Conservation (phyloP, 345 rosid genomes). For the Rhizophora mangle region DNA sequence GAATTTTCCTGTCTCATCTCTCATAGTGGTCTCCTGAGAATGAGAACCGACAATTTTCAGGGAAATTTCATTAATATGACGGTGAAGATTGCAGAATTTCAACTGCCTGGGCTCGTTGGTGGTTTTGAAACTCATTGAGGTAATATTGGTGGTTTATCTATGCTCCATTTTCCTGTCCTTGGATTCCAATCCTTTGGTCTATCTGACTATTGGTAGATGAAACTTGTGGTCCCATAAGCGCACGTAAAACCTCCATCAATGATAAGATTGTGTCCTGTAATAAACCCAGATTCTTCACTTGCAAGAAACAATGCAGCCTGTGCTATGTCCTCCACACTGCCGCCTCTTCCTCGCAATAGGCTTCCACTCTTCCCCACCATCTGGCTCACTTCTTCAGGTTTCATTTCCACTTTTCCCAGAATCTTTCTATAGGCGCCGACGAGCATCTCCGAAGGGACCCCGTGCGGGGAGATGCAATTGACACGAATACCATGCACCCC, state of each 20-base stretch:
- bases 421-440: constrained; percentile 43
- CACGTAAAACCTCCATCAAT: constrained; percentile 81
- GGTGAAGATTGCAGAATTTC: too few species aligned
- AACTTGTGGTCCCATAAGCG: constrained; percentile 35
- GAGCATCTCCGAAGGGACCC: constrained; percentile 84
- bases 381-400: constrained; percentile 43
- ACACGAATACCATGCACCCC: constrained; percentile 70
- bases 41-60: too few species aligned
- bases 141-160: too few species aligned
- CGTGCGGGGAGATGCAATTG: constrained; percentile 85
- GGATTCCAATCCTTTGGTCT: background rate
- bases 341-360: constrained; percentile 52
- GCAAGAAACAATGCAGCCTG: constrained; percentile 69
- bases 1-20: too few species aligned
- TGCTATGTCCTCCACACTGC: constrained; percentile 61
- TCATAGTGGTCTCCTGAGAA: too few species aligned
- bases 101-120: too few species aligned
- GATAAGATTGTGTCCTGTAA: constrained; percentile 75
- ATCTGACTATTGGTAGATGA: constrained; percentile 42
- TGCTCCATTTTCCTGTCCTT: background rate
- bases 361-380: constrained; percentile 60
- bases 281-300: constrained; percentile 54
- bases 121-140: too few species aligned
- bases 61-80: too few species aligned
- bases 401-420: constrained; percentile 42